These are phyloP conservation scores for Monilinia polystroma DNA, from an alignment of 2,329 filamentous ascomycete species.

Conservation along the genomic window DNA sequence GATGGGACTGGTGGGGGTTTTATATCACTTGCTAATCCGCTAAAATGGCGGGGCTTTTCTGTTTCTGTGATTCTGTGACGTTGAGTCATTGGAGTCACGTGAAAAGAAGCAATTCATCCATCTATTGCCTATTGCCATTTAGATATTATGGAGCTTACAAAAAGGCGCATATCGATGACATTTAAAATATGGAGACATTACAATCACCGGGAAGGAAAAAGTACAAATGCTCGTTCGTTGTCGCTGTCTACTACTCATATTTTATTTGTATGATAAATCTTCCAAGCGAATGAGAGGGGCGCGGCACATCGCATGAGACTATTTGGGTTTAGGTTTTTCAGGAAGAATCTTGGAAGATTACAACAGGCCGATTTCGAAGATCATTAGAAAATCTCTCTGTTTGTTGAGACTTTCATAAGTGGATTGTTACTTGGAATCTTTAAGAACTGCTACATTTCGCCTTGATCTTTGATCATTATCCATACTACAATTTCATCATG, in stretches of 20 bases:
- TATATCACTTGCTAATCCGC: conserved; percentile 12
- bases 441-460: not conserved
- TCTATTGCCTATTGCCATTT: not conserved
- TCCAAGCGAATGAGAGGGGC: conserved; percentile 10
- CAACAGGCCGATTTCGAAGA: not conserved
- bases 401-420: conserved; percentile 2
- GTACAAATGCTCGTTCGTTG: too few relatives aligned
- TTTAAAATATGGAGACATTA: too few relatives aligned
- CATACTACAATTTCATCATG: conserved; percentile 7
- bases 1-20: conserved; percentile 17
- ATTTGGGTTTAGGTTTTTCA: not conserved
- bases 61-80: not conserved
- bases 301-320: not conserved
- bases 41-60: conserved; percentile 19
- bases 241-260: not conserved
- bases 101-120: not conserved
- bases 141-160: not conserved
- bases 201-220: too few relatives aligned
- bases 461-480: not conserved
- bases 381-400: not conserved
- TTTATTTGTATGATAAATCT: not conserved
- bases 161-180: too few relatives aligned
- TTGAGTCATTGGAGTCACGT: conserved; percentile 16
- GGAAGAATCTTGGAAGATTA: not conserved
- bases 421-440: not conserved